Evolutionary conservation across 371 early-diverging fungal genomes (phyloP).

Genomic region (Syncephalastrum racemosum): DNA sequence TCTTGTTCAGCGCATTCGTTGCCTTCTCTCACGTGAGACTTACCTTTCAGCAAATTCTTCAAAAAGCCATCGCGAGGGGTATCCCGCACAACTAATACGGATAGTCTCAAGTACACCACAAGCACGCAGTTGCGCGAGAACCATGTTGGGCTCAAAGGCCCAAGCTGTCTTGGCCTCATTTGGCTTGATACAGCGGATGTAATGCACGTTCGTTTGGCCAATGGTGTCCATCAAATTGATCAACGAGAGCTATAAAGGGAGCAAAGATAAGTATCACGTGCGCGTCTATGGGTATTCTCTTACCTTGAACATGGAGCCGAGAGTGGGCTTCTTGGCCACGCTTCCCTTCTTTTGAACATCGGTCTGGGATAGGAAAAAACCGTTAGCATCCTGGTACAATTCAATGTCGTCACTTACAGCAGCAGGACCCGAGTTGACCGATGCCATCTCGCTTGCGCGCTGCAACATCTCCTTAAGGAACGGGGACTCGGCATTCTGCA

Average conservation of each 20-base stretch:
- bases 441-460: constrained; percentile 26
- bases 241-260: constrained; percentile 63
- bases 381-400: background rate
- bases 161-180: constrained; percentile 91
- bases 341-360: constrained; percentile 17
- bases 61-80: constrained; percentile 92
- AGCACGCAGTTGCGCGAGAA: constrained; percentile 94
- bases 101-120: constrained; percentile 99
- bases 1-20: background rate
- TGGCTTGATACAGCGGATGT: constrained; percentile 98
- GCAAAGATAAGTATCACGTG: background rate
- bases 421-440: constrained; percentile 21
- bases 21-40: background rate
- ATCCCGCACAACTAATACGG: constrained; percentile 98
- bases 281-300: background rate
- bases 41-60: constrained; percentile 84
- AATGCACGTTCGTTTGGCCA: constrained; percentile 89
- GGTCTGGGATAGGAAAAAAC: background rate
- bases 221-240: constrained; percentile 94
- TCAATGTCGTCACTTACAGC: constrained; percentile 21
- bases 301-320: constrained; percentile 84
- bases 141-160: constrained; percentile 90
- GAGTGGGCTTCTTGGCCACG: constrained; percentile 76
- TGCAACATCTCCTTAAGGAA: constrained; percentile 77
- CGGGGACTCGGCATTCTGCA: constrained; percentile 68